Evolutionary conservation across 148 eudicot genomes (phyloP).

Genomic region (Simmondsia chinensis): DNA sequence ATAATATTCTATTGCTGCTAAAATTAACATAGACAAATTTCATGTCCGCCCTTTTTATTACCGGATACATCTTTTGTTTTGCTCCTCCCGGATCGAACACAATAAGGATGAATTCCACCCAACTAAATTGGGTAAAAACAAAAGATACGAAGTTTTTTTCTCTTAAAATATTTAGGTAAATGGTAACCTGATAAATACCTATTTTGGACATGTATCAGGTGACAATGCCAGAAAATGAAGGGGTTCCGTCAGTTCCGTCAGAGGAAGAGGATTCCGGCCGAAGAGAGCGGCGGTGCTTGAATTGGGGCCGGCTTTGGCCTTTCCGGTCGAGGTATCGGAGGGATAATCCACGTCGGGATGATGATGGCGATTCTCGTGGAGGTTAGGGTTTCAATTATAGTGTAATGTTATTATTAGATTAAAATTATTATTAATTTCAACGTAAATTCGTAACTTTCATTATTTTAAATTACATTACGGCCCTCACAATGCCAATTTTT

Average conservation of each 20-base stretch:
- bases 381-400: constrained; percentile 13
- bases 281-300: constrained; percentile 17
- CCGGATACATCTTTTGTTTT: too few relatives aligned
- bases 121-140: not conserved
- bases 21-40: too few relatives aligned
- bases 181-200: too few relatives aligned
- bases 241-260: constrained; percentile 7
- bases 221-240: not conserved
- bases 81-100: too few relatives aligned
- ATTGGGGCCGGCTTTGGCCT: constrained; percentile 32
- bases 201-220: not conserved
- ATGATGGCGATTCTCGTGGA: constrained; percentile 10
- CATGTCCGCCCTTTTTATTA: too few relatives aligned
- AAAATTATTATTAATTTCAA: not conserved
- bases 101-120: too few relatives aligned
- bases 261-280: constrained; percentile 15
- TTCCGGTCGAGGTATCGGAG: constrained; percentile 25
- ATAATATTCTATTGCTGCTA: too few relatives aligned
- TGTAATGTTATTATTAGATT: not conserved
- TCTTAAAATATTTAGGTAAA: too few relatives aligned
- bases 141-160: not conserved
- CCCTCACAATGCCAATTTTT: too few relatives aligned
- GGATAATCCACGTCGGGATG: constrained; percentile 4
- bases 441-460: not conserved
- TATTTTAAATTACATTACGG: not conserved